Percentiles rank a stretch among this genome's conserved stretches.
phyloP scores from a whole-genome alignment of 345 rosid genomes.

The Barbarea vulgaris region DNA sequence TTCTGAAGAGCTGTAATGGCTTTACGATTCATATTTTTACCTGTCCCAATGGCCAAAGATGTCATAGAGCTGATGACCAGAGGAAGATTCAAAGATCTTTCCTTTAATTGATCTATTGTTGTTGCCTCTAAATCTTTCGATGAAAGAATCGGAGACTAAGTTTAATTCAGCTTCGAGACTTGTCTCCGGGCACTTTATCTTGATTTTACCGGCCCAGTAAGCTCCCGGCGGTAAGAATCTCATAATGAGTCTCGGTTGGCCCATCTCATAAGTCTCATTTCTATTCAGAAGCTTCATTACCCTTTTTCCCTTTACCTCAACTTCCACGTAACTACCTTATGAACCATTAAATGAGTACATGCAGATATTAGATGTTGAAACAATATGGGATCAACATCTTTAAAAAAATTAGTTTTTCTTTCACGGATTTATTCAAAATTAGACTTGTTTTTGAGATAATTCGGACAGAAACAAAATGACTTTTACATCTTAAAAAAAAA shows the following conservation, averaged over 20 bases:
- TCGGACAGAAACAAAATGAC: not conserved
- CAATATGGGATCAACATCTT: not conserved
- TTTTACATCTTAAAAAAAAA: not conserved
- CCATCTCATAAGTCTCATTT: constrained; percentile 76
- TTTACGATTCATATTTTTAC: constrained; percentile 35
- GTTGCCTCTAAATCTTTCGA: constrained; percentile 44
- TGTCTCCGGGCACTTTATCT: constrained; percentile 58
- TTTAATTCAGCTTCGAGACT: constrained; percentile 71
- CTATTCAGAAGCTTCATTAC: constrained; percentile 55
- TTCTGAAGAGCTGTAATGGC: constrained; percentile 4
- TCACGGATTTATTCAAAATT: not conserved
- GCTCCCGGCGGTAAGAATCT: constrained; percentile 64
- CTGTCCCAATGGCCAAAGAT: constrained; percentile 81
- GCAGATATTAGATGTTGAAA: not conserved
- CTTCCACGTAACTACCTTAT: constrained; percentile 67
- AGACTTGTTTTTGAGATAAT: not conserved
- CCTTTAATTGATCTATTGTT: constrained; percentile 59
- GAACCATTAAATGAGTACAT: constrained; percentile 12
- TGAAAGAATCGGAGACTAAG: constrained; percentile 51
- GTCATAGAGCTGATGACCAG: constrained; percentile 50
- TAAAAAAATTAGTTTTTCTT: not conserved
- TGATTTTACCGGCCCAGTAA: constrained; percentile 70
- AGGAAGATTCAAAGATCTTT: constrained; percentile 53
- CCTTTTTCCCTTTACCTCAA: constrained; percentile 66
- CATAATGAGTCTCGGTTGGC: constrained; percentile 61